Percentiles rank a stretch among this genome's conserved stretches.
Conservation (phyloP, 2,329 filamentous ascomycete species). For the Hortaea werneckii region DNA sequence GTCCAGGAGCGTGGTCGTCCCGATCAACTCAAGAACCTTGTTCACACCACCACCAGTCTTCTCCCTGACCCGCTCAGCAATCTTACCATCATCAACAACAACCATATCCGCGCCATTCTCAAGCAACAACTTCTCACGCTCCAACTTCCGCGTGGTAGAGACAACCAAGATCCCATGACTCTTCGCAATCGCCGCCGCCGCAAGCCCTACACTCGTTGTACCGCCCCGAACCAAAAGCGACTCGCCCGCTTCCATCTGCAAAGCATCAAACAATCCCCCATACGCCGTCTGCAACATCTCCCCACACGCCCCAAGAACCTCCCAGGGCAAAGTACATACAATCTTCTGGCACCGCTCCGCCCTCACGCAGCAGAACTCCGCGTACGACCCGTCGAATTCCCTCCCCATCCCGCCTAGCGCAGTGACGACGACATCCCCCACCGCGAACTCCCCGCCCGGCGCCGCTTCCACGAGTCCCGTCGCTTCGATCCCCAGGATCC, state of each 20-base stretch:
- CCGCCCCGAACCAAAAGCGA: slow-evolving; percentile 40
- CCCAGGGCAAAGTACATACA: slow-evolving; percentile 27
- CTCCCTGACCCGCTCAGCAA: slow-evolving; percentile 27
- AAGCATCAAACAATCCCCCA: slow-evolving; percentile 31
- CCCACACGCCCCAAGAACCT: slow-evolving; percentile 36
- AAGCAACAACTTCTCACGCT: slow-evolving; percentile 27
- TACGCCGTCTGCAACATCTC: slow-evolving; percentile 45
- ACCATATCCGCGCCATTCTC: slow-evolving; percentile 34
- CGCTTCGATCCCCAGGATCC: slow-evolving; percentile 40
- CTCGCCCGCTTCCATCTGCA: slow-evolving; percentile 32
- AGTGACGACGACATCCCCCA: slow-evolving; percentile 36
- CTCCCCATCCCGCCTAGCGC: slow-evolving; percentile 42
- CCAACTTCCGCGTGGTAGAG: slow-evolving; percentile 31
- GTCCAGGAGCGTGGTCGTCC: slow-evolving; percentile 33
- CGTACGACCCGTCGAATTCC: slow-evolving; percentile 40
- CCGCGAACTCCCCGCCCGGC: slow-evolving; percentile 11
- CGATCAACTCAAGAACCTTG: slow-evolving; percentile 40
- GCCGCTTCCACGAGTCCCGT: slow-evolving; percentile 33
- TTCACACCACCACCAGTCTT: slow-evolving; percentile 27
- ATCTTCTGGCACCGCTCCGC: slow-evolving; percentile 7
- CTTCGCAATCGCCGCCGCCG: slow-evolving; percentile 37
- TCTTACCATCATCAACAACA: slow-evolving; percentile 33
- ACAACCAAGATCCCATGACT: slow-evolving; percentile 31
- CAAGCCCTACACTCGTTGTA: slow-evolving; percentile 39
- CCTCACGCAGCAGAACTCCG: slow-evolving; percentile 39